A percentile compares a stretch with the other conserved stretches of the same genome.
Evolutionary conservation across 305 asterid species (phyloP).

Genomic region (Striga hermonthica): DNA sequence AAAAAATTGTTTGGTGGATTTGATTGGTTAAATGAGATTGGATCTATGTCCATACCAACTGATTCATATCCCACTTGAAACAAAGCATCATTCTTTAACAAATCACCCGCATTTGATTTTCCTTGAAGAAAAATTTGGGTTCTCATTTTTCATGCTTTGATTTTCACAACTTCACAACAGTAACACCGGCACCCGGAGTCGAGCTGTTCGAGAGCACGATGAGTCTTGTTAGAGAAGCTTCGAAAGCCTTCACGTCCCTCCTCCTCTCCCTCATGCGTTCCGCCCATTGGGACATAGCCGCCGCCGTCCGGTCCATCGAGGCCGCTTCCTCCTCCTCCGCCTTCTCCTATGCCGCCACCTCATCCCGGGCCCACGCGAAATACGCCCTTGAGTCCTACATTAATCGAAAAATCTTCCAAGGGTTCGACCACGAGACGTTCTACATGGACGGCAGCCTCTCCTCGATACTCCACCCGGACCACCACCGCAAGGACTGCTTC

Average conservation of each 20-base stretch:
- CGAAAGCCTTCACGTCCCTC: constrained; percentile 71
- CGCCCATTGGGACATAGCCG: constrained; percentile 88
- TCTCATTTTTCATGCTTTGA: no score
- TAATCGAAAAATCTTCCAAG: constrained; percentile 81
- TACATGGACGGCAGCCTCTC: constrained; percentile 93
- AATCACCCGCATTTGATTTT: no score
- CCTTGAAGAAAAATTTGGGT: no score
- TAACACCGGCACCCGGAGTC: constrained; percentile 59
- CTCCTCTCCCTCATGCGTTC: constrained; percentile 94
- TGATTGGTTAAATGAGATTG: no score
- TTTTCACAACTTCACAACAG: constrained; percentile 29
- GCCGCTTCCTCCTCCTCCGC: constrained; percentile 59
- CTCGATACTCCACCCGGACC: constrained; percentile 77
- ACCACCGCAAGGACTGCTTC: constrained; percentile 86
- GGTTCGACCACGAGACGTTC: constrained; percentile 92
- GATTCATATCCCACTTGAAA: no score
- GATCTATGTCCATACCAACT: no score
- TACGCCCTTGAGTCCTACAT: constrained; percentile 80
- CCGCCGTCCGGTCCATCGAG: constrained; percentile 89
- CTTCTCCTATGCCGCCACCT: constrained; percentile 33
- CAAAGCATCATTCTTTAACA: no score
- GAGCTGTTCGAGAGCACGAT: constrained; percentile 69
- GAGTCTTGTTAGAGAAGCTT: constrained; percentile 67
- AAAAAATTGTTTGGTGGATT: no score
- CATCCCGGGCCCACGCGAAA: constrained; percentile 67